Evolutionary conservation across 805 yeast species (phyloP).

Genomic region (Vanderwaltozyma tropicalis): DNA sequence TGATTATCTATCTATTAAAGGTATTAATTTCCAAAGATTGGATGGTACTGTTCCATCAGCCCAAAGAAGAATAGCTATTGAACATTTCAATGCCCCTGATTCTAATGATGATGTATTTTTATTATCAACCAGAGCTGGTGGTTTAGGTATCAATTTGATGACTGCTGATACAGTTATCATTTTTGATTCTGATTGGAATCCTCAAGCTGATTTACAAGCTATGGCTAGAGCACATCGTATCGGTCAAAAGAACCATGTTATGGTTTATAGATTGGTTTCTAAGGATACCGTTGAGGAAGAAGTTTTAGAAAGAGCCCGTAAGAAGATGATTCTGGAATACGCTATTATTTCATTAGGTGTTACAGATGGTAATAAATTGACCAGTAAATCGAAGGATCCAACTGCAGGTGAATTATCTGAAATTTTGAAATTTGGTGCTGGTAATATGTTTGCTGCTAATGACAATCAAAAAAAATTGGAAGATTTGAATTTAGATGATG

Average conservation of each 20-base stretch:
- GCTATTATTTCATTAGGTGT: conserved; percentile 95
- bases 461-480: conserved; percentile 95
- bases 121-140: conserved; percentile 96
- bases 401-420: conserved; percentile 77
- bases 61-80: conserved; percentile 88
- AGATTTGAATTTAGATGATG: conserved; percentile 90
- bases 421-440: conserved; percentile 95
- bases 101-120: conserved; percentile 86
- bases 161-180: conserved; percentile 98
- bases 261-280: conserved; percentile 94
- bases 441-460: conserved; percentile 91
- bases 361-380: conserved; percentile 51
- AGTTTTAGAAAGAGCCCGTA: conserved; percentile 89
- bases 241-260: conserved; percentile 97
- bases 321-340: conserved; percentile 95
- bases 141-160: conserved; percentile 95
- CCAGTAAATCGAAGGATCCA: conserved; percentile 55
- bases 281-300: conserved; percentile 98
- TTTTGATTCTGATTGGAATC: conserved; percentile 98
- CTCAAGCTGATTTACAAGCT: conserved; percentile 97
- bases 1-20: conserved; percentile 81
- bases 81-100: conserved; percentile 90
- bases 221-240: conserved; percentile 99
- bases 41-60: conserved; percentile 96
- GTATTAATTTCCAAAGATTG: conserved; percentile 78